Base-by-base conservation (phyloP, 2,329 filamentous ascomycete genomes). In the Fonsecaea erecta region DNA sequence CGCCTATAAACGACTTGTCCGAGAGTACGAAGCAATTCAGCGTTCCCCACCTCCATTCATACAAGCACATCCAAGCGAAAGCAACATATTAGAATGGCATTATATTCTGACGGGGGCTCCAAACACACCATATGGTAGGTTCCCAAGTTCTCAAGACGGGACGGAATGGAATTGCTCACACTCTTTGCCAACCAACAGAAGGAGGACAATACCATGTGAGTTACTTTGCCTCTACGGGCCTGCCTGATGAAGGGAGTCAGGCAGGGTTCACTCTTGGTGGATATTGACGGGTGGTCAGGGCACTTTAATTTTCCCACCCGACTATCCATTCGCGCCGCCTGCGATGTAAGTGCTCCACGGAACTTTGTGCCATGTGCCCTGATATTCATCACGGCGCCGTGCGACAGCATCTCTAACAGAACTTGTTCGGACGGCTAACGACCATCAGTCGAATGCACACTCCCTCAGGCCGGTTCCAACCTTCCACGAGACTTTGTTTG, bases 301-400 rank as follows among this genome's bases (percentile, higher is more conserved):
- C 54, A 97, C 94, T 1, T 84, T 99, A 57, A 89, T 96, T 70
- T 99, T 99, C 78, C 95, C 95, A 16, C 87, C 93, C 8, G 93
- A 97, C 82, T 99, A 99, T 77, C 95, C 95, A 28, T 99, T 97
- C 79, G 94, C 93, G 12, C 95, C 95, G 34, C 95, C 95, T 3
- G 93, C 95, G 1, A 99, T 99, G 43, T 48, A 26, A 48, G 43
- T 48, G 9, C 11, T 48, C 12, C 21, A 3, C 18, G 11, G 14
- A 9, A 3, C 37, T 18, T 14, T 40, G 37, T 1, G 14, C 18
- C 43, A 24, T 48, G 21, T 11, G 43, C 3, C 21, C n/a, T 18
- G 18, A 48, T 48, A 4, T 24, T 24, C 26, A 26, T 24, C 37
- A n/a, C 43, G 43, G 11, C 11, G 43, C 43, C 12, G 18, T 12